phyloP scores from a whole-genome alignment of 2,329 filamentous ascomycete genomes.

The Pseudomassariella vexata region DNA sequence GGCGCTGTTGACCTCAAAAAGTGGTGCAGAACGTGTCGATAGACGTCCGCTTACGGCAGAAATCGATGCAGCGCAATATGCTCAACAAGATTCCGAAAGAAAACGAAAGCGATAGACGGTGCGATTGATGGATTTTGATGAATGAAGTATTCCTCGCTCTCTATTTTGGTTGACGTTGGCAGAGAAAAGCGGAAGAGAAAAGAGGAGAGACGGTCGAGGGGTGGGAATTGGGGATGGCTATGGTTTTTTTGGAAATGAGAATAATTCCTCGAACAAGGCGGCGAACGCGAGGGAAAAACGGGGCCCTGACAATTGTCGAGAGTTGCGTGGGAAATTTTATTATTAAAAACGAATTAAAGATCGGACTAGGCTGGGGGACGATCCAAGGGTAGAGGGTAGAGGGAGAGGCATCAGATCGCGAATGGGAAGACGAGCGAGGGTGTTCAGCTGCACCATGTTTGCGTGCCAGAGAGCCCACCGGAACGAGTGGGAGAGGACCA shows the following conservation, averaged over 20 bases:
- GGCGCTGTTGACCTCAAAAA: conserved; percentile 1
- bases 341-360: conserved; percentile 30
- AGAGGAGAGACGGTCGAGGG: conserved; percentile 27
- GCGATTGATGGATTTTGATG: conserved; percentile 30
- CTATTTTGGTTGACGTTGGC: conserved; percentile 22
- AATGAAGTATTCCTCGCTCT: conserved; percentile 24
- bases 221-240: conserved; percentile 43
- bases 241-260: conserved; percentile 40
- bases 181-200: conserved; percentile 18
- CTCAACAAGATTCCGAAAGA: conserved; percentile 18
- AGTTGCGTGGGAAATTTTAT: conserved; percentile 33
- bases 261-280: conserved; percentile 37
- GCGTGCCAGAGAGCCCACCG: too few species aligned
- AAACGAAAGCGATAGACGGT: conserved; percentile 22
- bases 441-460: too few species aligned
- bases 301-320: conserved; percentile 31
- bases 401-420: conserved; percentile 15
- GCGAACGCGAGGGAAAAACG: conserved; percentile 35
- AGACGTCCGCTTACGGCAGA: conserved; percentile 9
- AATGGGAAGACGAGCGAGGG: too few species aligned
- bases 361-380: conserved; percentile 24
- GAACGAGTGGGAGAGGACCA: too few species aligned
- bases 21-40: conserved; percentile 9
- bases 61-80: conserved; percentile 18
- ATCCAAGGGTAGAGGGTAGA: conserved; percentile 9